Evolutionary conservation across 495 filamentous ascomycete genomes (phyloP).

Genomic region (Neurospora sp.): DNA sequence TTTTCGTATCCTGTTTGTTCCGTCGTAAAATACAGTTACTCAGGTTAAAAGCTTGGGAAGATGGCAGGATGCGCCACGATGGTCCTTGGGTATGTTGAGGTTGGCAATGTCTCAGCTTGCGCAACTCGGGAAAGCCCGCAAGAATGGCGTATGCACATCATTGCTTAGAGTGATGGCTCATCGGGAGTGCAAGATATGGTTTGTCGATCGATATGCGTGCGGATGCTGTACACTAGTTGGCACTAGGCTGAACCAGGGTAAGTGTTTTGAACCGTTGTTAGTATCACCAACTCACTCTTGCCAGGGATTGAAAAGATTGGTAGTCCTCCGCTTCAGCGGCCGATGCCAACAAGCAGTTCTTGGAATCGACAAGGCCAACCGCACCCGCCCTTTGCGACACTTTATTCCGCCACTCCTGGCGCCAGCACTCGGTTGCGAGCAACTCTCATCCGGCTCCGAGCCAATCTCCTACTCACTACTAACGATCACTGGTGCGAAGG

Average conservation of each 20-base stretch:
- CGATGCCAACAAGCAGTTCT: neutral
- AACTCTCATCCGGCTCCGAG: neutral
- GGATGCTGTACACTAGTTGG: neutral
- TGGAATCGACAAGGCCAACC: neutral
- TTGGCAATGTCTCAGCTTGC: neutral
- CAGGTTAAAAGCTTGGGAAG: neutral
- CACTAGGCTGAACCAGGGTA: neutral
- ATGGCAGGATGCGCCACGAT: neutral
- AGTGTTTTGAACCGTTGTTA: neutral
- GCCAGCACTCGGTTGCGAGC: neutral
- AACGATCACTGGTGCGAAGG: neutral
- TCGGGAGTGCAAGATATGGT: neutral
- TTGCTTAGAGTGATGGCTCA: neutral
- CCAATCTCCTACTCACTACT: neutral
- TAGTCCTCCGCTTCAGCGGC: neutral
- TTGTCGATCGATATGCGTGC: neutral
- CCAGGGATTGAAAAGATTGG: neutral
- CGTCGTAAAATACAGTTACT: neutral
- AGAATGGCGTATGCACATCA: neutral
- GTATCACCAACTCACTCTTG: neutral
- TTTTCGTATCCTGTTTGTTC: neutral
- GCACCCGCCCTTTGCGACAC: neutral
- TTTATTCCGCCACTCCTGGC: neutral
- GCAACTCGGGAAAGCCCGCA: neutral
- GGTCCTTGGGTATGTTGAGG: neutral